phyloP scores from a whole-genome alignment of 495 filamentous ascomycete species.

The Trichocladium uniseriatum region DNA sequence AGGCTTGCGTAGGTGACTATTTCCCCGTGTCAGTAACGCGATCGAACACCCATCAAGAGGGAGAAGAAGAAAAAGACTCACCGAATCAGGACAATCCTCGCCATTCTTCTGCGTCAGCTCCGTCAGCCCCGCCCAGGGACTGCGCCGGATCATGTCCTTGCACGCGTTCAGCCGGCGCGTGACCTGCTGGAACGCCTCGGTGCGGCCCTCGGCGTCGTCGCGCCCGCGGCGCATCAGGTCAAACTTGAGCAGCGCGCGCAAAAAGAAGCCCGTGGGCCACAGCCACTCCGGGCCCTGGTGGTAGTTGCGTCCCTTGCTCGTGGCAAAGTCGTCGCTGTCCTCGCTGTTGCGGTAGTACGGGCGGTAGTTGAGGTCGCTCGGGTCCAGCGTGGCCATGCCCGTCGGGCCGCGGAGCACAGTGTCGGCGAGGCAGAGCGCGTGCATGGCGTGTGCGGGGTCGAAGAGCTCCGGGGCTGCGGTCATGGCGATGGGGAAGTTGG shows the following conservation, averaged over 20 bases:
- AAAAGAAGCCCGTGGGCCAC: conserved; percentile 95
- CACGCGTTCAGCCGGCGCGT: conserved; percentile 73
- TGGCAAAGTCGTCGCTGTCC: conserved; percentile 80
- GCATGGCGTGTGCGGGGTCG: conserved; percentile 61
- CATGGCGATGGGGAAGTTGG: conserved; percentile 96
- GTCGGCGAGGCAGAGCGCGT: conserved; percentile 71
- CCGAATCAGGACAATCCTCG: conserved; percentile 75
- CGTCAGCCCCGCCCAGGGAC: conserved; percentile 83
- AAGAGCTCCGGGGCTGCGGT: conserved; percentile 86
- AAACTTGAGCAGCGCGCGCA: conserved; percentile 83
- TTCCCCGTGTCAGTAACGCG: conserved; percentile 5
- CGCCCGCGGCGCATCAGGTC: conserved; percentile 65
- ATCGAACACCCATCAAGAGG: neutral
- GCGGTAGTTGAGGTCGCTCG: conserved; percentile 81
- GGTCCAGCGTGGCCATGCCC: conserved; percentile 94
- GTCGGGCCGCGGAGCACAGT: conserved; percentile 70
- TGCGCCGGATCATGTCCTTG: conserved; percentile 64
- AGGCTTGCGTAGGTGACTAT: conserved; percentile 85
- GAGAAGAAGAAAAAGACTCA: conserved; percentile 37
- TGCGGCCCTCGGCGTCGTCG: conserved; percentile 49
- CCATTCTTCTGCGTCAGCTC: conserved; percentile 91
- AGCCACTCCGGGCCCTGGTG: conserved; percentile 98
- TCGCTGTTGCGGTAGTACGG: conserved; percentile 92
- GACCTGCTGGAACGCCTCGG: conserved; percentile 89
- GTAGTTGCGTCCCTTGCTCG: conserved; percentile 89